Conservation (phyloP, 768 basidiomycete species). For the Sarcomyxa edulis region DNA sequence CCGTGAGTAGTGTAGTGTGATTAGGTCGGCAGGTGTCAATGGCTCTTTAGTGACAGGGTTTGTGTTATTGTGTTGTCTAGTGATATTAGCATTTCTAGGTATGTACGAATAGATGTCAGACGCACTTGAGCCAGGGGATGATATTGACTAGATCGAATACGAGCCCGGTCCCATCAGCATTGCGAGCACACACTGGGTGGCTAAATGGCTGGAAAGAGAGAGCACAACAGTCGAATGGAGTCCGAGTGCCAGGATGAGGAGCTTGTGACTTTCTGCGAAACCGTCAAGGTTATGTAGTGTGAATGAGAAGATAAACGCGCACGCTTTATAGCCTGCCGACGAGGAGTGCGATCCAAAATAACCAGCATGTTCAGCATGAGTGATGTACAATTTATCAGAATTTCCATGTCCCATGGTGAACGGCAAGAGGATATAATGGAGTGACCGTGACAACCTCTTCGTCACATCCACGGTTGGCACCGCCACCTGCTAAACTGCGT, state of each 20-base stretch:
- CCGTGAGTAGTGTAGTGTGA: slow-evolving; percentile 75
- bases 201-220: slow-evolving; percentile 87
- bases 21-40: slow-evolving; percentile 66
- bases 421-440: not conserved
- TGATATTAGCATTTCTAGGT: slow-evolving; percentile 10
- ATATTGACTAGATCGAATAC: slow-evolving; percentile 93
- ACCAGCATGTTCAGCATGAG: slow-evolving; percentile 83
- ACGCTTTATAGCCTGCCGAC: slow-evolving; percentile 70
- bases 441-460: slow-evolving; percentile 12
- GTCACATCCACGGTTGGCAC: slow-evolving; percentile 2
- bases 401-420: slow-evolving; percentile 78
- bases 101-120: slow-evolving; percentile 9
- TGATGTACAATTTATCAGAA: slow-evolving; percentile 84
- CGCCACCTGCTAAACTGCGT: not conserved
- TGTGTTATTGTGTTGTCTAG: slow-evolving; percentile 78
- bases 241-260: slow-evolving; percentile 56
- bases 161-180: slow-evolving; percentile 69
- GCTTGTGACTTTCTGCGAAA: slow-evolving; percentile 58
- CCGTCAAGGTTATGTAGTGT: slow-evolving; percentile 9
- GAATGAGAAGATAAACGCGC: slow-evolving; percentile 16
- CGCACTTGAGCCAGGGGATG: slow-evolving; percentile 90
- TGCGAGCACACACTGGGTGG: slow-evolving; percentile 85
- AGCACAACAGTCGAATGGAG: slow-evolving; percentile 89
- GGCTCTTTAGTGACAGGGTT: slow-evolving; percentile 75
- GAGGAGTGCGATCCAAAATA: slow-evolving; percentile 77